These are phyloP conservation scores for Sesbania bispinosa DNA, from an alignment of 306 rosid species.

Conservation along the genomic window DNA sequence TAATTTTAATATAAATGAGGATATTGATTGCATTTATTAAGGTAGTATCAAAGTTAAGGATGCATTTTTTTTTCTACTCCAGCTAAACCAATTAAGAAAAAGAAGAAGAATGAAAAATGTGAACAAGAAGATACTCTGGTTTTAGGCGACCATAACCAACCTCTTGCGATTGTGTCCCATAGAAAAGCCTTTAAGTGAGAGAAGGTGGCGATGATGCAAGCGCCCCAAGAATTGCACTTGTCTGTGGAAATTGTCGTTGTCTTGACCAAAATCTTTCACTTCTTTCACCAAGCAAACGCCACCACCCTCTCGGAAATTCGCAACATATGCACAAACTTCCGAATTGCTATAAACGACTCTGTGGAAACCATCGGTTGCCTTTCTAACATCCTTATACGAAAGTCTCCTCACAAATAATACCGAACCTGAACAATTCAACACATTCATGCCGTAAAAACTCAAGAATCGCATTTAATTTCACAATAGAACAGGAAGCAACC, in stretches of 20 bases:
- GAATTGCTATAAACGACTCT: conserved; percentile 58
- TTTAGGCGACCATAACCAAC: conserved; percentile 36
- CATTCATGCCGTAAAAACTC: not conserved
- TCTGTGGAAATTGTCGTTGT: conserved; percentile 46
- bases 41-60: not conserved
- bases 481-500: not conserved
- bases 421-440: conserved; percentile 48
- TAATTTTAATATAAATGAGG: too few species aligned
- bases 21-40: too few species aligned
- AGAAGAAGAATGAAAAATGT: not conserved
- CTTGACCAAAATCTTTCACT: conserved; percentile 44
- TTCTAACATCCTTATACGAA: conserved; percentile 65
- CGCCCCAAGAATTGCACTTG: conserved; percentile 80
- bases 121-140: not conserved
- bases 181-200: conserved; percentile 76
- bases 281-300: conserved; percentile 73
- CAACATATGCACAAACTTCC: conserved; percentile 60
- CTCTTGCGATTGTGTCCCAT: conserved; percentile 55
- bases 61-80: not conserved
- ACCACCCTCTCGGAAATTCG: conserved; percentile 59
- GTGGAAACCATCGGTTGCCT: conserved; percentile 73
- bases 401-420: conserved; percentile 53
- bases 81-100: not conserved
- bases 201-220: conserved; percentile 93
- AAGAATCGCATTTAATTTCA: not conserved